Evolutionary conservation across 176 grass and related monocot species (phyloP).

Genomic region (Triticum timopheevii): DNA sequence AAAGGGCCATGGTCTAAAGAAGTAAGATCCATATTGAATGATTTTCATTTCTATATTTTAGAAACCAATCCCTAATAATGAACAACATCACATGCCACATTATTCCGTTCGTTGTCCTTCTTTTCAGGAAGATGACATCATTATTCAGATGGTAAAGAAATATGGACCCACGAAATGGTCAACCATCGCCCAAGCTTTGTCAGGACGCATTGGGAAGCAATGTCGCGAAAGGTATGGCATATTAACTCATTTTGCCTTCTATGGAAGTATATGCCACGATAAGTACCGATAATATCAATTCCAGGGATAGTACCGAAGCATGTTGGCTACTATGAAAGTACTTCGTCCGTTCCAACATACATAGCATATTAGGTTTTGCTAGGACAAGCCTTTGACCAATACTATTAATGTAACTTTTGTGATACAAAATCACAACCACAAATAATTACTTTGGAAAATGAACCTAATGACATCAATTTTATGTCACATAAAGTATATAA

Average conservation of each 20-base stretch:
- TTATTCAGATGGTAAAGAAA: constrained; percentile 82
- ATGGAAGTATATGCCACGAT: neutral
- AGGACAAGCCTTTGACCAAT: too few species aligned
- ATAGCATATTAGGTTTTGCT: too few species aligned
- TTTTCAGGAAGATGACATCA: constrained; percentile 87
- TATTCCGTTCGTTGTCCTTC: constrained; percentile 4
- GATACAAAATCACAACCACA: too few species aligned
- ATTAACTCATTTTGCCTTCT: too few species aligned
- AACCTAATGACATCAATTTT: too few species aligned
- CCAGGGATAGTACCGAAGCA: neutral
- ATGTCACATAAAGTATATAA: too few species aligned
- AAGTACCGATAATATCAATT: constrained; percentile 8
- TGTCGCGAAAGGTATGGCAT: constrained; percentile 77
- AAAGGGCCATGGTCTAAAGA: constrained; percentile 98
- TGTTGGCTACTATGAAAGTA: too few species aligned
- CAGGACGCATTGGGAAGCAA: constrained; percentile 94
- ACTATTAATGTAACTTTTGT: too few species aligned
- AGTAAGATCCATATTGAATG: constrained; percentile 37
- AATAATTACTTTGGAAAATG: too few species aligned
- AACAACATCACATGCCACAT: constrained; percentile 18
- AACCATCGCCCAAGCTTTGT: constrained; percentile 79
- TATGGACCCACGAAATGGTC: constrained; percentile 91
- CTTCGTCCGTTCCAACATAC: too few species aligned
- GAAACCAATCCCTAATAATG: neutral
- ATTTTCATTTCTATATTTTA: neutral